A percentile compares a stretch with the other conserved stretches of the same genome.
phyloP scores from a whole-genome alignment of 148 eudicot genomes.

The Chenopodium album region DNA sequence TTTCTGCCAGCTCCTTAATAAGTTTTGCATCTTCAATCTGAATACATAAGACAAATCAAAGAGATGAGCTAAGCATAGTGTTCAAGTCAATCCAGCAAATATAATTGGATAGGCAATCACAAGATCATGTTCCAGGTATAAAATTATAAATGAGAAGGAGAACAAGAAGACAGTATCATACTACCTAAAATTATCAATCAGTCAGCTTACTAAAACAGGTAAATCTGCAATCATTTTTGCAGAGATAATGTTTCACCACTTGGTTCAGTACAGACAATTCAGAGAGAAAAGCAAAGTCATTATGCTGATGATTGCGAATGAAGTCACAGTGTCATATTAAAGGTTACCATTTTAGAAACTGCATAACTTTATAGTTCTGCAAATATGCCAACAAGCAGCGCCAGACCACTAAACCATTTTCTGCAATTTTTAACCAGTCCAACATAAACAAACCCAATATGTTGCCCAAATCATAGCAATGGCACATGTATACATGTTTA shows the following conservation, averaged over 20 bases:
- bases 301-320: not conserved
- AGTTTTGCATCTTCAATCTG: slow-evolving; percentile 92
- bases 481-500: not conserved
- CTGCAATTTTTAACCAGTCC: not conserved
- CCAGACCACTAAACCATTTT: not conserved
- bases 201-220: not conserved
- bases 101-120: not conserved
- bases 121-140: not conserved
- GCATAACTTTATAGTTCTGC: not conserved
- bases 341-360: not conserved
- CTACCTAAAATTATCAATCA: not conserved
- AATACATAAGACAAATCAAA: slow-evolving; percentile 25
- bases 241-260: not conserved
- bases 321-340: not conserved
- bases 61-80: not conserved
- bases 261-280: not conserved
- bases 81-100: not conserved
- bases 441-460: not conserved
- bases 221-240: not conserved
- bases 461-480: too few species aligned
- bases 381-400: not conserved
- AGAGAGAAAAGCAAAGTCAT: not conserved
- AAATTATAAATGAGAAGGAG: too few species aligned
- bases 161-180: not conserved
- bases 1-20: slow-evolving; percentile 71